Conservation (phyloP, 139 green algal genomes). For the Asterochloris sp. region DNA sequence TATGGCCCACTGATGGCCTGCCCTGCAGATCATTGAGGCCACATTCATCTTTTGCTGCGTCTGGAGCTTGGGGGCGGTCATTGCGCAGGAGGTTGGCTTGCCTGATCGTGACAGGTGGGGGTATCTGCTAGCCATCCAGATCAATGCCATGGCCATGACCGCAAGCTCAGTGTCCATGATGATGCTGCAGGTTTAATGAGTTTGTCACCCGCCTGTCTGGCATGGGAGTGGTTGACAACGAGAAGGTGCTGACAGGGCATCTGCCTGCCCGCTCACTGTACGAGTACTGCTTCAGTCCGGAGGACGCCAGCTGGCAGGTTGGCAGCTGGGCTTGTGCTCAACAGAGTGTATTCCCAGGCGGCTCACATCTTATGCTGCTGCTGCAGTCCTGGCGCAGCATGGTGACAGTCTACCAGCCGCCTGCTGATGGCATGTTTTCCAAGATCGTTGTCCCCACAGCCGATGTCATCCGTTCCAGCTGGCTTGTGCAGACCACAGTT, state of each 20-base stretch:
- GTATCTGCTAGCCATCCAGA: not conserved
- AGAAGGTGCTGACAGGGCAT: constrained; percentile 50
- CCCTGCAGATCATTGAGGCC: constrained; percentile 54
- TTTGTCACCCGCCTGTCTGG: constrained; percentile 67
- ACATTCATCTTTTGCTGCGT: constrained; percentile 72
- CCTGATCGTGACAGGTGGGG: constrained; percentile 50
- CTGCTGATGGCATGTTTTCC: constrained; percentile 60
- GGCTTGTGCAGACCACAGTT: constrained; percentile 52
- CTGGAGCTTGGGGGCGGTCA: constrained; percentile 64
- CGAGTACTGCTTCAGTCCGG: constrained; percentile 79
- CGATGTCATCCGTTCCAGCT: constrained; percentile 72
- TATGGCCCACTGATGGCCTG: not conserved
- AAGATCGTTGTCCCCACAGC: constrained; percentile 86
- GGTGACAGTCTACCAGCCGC: constrained; percentile 57
- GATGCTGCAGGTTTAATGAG: constrained; percentile 49
- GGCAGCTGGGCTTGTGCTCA: not conserved
- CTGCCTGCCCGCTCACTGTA: constrained; percentile 71
- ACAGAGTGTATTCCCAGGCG: too few relatives aligned
- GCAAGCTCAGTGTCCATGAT: not conserved
- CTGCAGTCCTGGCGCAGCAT: constrained; percentile 58
- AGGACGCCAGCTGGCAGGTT: constrained; percentile 55
- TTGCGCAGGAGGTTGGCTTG: constrained; percentile 51
- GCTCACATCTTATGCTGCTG: too few relatives aligned
- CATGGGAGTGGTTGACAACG: constrained; percentile 57
- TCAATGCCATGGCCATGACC: not conserved